phyloP scores from a whole-genome alignment of 2,329 filamentous ascomycete species.

The Sclerotinia trifoliorum region DNA sequence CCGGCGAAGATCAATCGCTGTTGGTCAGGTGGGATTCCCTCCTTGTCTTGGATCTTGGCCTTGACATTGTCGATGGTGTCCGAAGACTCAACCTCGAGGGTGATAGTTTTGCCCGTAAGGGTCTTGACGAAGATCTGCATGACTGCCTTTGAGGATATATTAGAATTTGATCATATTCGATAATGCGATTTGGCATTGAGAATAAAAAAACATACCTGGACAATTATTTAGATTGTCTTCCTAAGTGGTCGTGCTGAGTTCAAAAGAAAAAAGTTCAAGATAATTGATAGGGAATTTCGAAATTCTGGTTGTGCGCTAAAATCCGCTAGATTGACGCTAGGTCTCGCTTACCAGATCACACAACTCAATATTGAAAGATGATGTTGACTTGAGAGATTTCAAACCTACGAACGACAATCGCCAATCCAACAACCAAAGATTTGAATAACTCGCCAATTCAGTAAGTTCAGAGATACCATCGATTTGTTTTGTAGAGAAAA shows the following conservation, averaged over 20 bases:
- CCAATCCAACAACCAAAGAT: conserved; percentile 26
- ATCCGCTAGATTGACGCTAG: conserved; percentile 16
- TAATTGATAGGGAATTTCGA: conserved; percentile 13
- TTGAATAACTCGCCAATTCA: conserved; percentile 29
- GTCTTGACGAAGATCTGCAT: conserved; percentile 59
- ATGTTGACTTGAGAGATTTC: conserved; percentile 6
- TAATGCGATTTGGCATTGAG: neutral
- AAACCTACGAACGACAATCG: conserved; percentile 21
- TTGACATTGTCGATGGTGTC: conserved; percentile 99
- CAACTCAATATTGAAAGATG: conserved; percentile 17
- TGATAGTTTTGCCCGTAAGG: conserved; percentile 99
- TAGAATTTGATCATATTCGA: conserved; percentile 1
- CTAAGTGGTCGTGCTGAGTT: conserved; percentile 32
- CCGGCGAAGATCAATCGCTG: conserved; percentile 99
- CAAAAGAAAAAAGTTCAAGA: conserved; percentile 21
- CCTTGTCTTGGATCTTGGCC: conserved; percentile 98
- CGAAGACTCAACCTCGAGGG: conserved; percentile 99
- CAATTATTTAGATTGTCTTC: conserved; percentile 38
- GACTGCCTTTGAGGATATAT: conserved; percentile 47
- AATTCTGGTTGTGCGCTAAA: conserved; percentile 18
- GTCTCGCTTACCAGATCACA: conserved; percentile 24
- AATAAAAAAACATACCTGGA: conserved; percentile 35
- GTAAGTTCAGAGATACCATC: conserved; percentile 22
- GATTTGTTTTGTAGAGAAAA: neutral
- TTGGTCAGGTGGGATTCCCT: conserved; percentile 98